Evolutionary conservation across 2,329 filamentous ascomycete species (phyloP), one percentile per base, ranked within the genome.

Genomic region (Didymella exigua): DNA sequence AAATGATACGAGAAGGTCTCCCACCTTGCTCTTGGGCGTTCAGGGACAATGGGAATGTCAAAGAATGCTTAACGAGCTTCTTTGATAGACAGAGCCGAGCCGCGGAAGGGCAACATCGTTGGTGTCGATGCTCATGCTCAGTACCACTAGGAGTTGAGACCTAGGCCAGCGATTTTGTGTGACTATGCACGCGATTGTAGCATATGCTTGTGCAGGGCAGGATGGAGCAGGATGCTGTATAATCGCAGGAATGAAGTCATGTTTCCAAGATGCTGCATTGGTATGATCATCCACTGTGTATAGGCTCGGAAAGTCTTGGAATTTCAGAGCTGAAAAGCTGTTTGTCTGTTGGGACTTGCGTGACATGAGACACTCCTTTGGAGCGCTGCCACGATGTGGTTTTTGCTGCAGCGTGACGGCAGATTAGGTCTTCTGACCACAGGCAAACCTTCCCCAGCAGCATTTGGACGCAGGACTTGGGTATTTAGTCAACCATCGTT

Each of bases 241-340:
- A 18, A 31, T 29, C 21, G 43, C 31, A 33, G 27, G 44, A 48
- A 54, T 54, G 44, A 44, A 34, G 27, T 33, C 36, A 38, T 27
- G 3, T 21, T 45, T 33, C 10, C 23, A 11, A 40, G 23, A 18
- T 16, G 16, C 23, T 24, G 42, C 18, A 21, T 26, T 26, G 31
- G 27, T 29, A 33, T 41, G 37, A 24, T 14, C 29, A 38, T 18
- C 18, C 34, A 47, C 11, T 29, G 10, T 27, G 30, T 7, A n/a
- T n/a, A 38, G 37, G 40, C 40, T 34, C 33, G 11, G 26, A 13
- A 23, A 11, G 21, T 10, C 19, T 38, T 26, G 24, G 31, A 13
- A 7, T 4, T n/a, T 10, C 16, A n/a, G 11, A 18, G 18, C 14
- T 16, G 38, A 16, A 16, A 33, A 50, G 26, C 10, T 27, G n/a